Conservation (phyloP, 1,139 yeast species). For the Kodamaea derodonti region DNA sequence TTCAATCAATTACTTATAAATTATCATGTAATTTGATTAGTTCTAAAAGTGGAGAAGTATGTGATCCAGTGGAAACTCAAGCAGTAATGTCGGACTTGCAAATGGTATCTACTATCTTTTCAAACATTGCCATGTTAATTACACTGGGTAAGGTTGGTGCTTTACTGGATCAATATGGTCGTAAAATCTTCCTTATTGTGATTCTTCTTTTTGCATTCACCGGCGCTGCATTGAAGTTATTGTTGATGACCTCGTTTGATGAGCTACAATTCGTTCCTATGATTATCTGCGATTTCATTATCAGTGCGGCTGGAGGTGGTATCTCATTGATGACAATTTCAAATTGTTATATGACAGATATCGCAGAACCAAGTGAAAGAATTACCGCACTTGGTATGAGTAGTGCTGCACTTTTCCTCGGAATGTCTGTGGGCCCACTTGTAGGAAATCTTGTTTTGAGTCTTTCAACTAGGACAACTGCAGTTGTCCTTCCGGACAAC, state of each 20-base stretch:
- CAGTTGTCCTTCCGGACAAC: not conserved
- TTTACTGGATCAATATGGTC: conserved; percentile 60
- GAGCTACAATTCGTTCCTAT: conserved; percentile 28
- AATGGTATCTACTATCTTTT: conserved; percentile 22
- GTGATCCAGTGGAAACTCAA: conserved; percentile 32
- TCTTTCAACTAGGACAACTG: conserved; percentile 1
- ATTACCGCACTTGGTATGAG: conserved; percentile 53
- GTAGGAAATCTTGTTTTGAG: conserved; percentile 38
- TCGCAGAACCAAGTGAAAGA: conserved; percentile 51
- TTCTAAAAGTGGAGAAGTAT: conserved; percentile 9
- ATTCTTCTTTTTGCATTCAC: conserved; percentile 19
- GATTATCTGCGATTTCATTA: conserved; percentile 35
- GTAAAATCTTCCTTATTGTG: conserved; percentile 44
- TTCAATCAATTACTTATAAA: conserved; percentile 30
- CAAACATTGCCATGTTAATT: conserved; percentile 29
- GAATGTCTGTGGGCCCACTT: conserved; percentile 63
- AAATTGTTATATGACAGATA: conserved; percentile 62
- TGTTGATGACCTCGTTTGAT: conserved; percentile 26
- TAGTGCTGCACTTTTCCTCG: conserved; percentile 55
- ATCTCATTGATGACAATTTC: conserved; percentile 46
- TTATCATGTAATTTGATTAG: conserved; percentile 32
- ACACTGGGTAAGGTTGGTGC: conserved; percentile 52
- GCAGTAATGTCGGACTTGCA: conserved; percentile 33
- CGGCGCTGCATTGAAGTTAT: conserved; percentile 22
- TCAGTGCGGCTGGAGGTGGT: conserved; percentile 54